A percentile compares a stretch with the other conserved stretches of the same genome.
Evolutionary conservation across 2,329 filamentous ascomycete species (phyloP).

Genomic region (Pseudocercospora eumusae): DNA sequence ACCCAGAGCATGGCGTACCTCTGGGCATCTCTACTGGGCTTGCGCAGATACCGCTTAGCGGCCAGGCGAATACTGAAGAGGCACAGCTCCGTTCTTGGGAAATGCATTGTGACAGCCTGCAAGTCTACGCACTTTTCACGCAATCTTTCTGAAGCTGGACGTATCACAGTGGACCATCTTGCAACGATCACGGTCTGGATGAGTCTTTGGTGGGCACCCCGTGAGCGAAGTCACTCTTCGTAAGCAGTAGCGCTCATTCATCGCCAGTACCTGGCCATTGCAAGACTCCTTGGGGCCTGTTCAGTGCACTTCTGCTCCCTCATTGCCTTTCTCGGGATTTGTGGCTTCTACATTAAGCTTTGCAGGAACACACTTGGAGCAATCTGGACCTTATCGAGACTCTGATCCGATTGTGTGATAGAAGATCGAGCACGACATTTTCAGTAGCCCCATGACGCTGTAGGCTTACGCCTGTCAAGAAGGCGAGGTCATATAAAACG

Average conservation of each 20-base stretch:
- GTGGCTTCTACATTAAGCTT: slow-evolving; percentile 3
- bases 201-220: neutral
- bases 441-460: neutral
- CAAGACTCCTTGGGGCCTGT: neutral
- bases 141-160: neutral
- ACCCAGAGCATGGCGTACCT: neutral
- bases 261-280: neutral
- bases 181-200: neutral
- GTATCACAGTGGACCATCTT: neutral
- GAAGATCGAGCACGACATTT: neutral
- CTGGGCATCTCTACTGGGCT: neutral
- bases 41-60: slow-evolving; percentile 7
- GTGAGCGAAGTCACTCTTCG: neutral
- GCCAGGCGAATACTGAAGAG: slow-evolving; percentile 4
- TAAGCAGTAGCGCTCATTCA: neutral
- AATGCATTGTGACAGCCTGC: neutral
- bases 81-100: neutral
- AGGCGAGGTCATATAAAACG: neutral
- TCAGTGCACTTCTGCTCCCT: neutral
- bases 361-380: neutral
- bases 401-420: neutral
- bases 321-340: no score
- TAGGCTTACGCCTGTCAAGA: neutral
- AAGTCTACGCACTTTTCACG: neutral
- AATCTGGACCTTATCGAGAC: neutral